Evolutionary conservation across 495 filamentous ascomycete species (phyloP).

Genomic region (Podospora pseudocomata): DNA sequence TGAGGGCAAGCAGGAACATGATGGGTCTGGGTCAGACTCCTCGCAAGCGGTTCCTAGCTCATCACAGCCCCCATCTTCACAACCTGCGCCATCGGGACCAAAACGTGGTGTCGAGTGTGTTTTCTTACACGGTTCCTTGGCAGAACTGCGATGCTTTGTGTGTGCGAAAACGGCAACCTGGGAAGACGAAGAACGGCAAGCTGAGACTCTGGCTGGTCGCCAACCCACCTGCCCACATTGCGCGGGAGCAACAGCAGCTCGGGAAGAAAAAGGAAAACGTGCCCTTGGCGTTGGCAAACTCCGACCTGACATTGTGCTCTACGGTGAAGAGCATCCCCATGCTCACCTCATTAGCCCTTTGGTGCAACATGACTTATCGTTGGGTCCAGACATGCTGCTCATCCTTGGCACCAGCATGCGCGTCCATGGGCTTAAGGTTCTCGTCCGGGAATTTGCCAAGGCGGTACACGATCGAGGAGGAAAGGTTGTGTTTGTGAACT

Average conservation of each 20-base stretch:
- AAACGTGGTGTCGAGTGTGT: slow-evolving; percentile 58
- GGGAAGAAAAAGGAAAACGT: slow-evolving; percentile 59
- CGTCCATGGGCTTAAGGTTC: slow-evolving; percentile 64
- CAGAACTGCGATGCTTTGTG: slow-evolving; percentile 57
- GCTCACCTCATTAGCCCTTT: slow-evolving; percentile 59
- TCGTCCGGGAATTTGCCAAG: slow-evolving; percentile 67
- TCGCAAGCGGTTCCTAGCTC: background rate
- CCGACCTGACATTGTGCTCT: slow-evolving; percentile 66
- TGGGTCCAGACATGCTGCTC: slow-evolving; percentile 60
- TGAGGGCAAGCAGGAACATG: background rate
- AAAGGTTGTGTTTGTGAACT: slow-evolving; percentile 66
- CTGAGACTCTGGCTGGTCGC: slow-evolving; percentile 50
- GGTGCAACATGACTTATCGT: slow-evolving; percentile 58
- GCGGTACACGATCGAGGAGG: slow-evolving; percentile 61
- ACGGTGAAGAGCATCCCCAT: slow-evolving; percentile 67
- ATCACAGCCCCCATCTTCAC: background rate
- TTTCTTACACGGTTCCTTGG: slow-evolving; percentile 62
- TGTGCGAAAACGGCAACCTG: slow-evolving; percentile 58
- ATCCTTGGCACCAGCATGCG: slow-evolving; percentile 66
- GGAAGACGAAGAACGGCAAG: slow-evolving; percentile 50
- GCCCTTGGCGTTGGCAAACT: slow-evolving; percentile 59
- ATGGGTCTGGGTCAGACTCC: background rate
- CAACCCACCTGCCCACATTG: slow-evolving; percentile 64
- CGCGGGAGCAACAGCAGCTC: slow-evolving; percentile 49
- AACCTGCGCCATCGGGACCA: slow-evolving; percentile 20